Evolutionary conservation across 108 stramenopile species (phyloP), one percentile per base, ranked within the genome.

Genomic region (Nitzschia inconspicua): DNA sequence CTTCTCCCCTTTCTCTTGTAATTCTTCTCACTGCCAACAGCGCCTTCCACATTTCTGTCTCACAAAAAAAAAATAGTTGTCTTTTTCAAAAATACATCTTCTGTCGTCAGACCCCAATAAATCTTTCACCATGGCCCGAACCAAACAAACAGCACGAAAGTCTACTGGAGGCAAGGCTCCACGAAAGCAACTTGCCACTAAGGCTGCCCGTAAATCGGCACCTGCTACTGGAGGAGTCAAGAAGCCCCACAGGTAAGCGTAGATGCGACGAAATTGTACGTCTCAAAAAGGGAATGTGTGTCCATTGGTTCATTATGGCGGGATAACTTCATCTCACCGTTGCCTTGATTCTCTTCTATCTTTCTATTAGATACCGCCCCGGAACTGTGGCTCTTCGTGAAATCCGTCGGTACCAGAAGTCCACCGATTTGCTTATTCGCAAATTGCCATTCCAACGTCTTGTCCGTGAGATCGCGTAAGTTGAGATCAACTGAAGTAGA

Each of bases 141-240:
- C 97, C 75, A 98, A 98, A 79, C 97, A 98, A 82, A 98, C 97
- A 77, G 97, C 97, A 23, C 88, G 96, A 47, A 97, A 96, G 73
- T 93, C 91, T 58, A 97, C 96, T 57, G 96, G 96, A 79, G 96
- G 96, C 66, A 97, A 97, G 82, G 96, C 96, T 63, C 96, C 93
- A 23, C 87, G 89, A 47, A 91, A 92, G 82, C 90, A 95, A 58
- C 90, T 90, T 56, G 84, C 91, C 62, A 91, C 91, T 66, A 89
- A 97, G 93, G 97, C 97, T 40, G 84, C 84, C 41, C 78, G 84
- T 50, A 85, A 85, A 70, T 82, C 80, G 53, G 84, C 84, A 50
- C 84, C 84, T 13, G 72, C 84, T 65, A 82, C 92, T 53, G 95
- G 92, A 69, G 95, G 95, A 43, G 91, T 95, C 56, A 93, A 93